Evolutionary conservation across 768 basidiomycete genomes (phyloP), one percentile per base, ranked within the genome.

Genomic region (Lactifluus hygrophoroides): DNA sequence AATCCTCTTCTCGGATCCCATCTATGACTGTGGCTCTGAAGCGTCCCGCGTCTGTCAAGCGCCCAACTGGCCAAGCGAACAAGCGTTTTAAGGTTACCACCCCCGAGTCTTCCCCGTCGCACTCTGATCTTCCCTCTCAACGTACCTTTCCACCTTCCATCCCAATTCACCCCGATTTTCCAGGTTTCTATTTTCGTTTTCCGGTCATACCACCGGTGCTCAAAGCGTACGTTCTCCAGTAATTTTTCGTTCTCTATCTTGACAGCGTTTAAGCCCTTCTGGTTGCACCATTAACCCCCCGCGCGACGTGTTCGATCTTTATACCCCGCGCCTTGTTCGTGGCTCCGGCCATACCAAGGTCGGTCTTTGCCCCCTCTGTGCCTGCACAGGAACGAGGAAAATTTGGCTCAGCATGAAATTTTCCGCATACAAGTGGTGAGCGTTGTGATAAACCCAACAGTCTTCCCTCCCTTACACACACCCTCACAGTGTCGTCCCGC

Each of bases 361-460:
- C 0, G 90, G 88, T 2, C 67, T 90, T 35, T 92, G 90, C 64
- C 90, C 90, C 0, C 79, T 91, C 49, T 92, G 90, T 65, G 68
- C 81, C 42, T 78, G 88, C 9, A 86, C 86, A 1, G 89, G 88
- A 0, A 79, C 78, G 55, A 80, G 79, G 3, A 81, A 79, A 64
- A 75, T 77, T 38, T 91, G 90, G 89, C 70, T 89, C 34, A 80
- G 82, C 2, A 89, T 83, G 80, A 90, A 90, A 64, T 84, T 86
- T 66, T 86, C 84, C 14, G 88, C 88, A 19, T 90, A 83, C 74
- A 90, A 90, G 88, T 89, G 74, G 86, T 84, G 58, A 16, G 79
- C 76, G 23, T 10, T 19, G 42, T 27, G 25, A 5, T 27, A 32
- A n/a, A n/a, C 11, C 9, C 35, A 23, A 13, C 27, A 5, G 0